phyloP scores from a whole-genome alignment of 1,284 basidiomycete genomes.

The Tilletia caries region DNA sequence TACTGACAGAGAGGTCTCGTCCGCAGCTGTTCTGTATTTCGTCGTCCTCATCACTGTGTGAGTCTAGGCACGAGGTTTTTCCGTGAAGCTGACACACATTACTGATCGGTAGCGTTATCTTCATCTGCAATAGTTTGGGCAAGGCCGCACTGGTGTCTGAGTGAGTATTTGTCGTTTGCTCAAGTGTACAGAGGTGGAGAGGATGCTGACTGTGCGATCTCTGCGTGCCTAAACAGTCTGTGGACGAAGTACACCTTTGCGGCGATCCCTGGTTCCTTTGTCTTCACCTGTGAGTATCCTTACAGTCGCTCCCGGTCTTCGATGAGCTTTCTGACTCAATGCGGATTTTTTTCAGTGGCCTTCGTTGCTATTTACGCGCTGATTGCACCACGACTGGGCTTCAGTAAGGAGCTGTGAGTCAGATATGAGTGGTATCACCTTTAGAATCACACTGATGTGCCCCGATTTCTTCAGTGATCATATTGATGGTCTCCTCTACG shows the following conservation, averaged over 20 bases:
- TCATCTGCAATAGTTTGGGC: slow-evolving; percentile 61
- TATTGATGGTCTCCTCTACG: slow-evolving; percentile 84
- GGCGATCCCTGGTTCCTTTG: slow-evolving; percentile 78
- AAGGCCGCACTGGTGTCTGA: slow-evolving; percentile 97
- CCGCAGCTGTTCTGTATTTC: slow-evolving; percentile 72
- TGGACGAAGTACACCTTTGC: slow-evolving; percentile 99
- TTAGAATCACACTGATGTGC: background rate
- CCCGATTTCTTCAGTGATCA: slow-evolving; percentile 53
- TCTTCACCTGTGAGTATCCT: slow-evolving; percentile 64
- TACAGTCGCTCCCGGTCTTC: background rate
- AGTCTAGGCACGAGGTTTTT: background rate
- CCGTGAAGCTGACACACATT: background rate
- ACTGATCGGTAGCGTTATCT: background rate
- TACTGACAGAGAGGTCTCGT: background rate
- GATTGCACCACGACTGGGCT: slow-evolving; percentile 75
- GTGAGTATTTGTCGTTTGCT: slow-evolving; percentile 61
- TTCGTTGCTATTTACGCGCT: slow-evolving; percentile 87
- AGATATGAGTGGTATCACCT: background rate
- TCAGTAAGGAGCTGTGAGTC: slow-evolving; percentile 73
- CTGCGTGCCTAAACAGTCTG: slow-evolving; percentile 61
- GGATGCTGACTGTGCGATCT: background rate
- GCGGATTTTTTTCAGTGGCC: slow-evolving; percentile 60
- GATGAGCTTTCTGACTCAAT: background rate
- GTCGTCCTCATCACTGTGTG: slow-evolving; percentile 82
- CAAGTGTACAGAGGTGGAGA: background rate